A percentile compares a stretch with the other conserved stretches of the same genome.
phyloP scores from a whole-genome alignment of 176 grass and related monocot genomes.

The Puya raimondii region DNA sequence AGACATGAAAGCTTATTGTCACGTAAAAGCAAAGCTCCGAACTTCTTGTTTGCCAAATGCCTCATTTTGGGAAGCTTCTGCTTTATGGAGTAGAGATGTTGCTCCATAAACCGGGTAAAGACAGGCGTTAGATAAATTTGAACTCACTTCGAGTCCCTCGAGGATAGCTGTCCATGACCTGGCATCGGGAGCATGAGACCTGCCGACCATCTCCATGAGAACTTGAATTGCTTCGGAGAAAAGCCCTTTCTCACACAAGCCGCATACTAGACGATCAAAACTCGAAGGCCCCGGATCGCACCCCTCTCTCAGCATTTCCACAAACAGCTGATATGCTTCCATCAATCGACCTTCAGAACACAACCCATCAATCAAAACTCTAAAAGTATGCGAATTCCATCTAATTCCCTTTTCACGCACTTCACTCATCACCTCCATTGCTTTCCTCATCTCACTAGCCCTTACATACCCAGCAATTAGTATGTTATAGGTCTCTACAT shows the following conservation, averaged over 20 bases:
- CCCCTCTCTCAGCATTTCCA: conserved; percentile 22
- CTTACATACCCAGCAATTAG: conserved; percentile 25
- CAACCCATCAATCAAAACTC: conserved; percentile 14
- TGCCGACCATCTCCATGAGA: neutral
- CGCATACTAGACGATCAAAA: conserved; percentile 18
- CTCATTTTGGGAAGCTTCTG: neutral
- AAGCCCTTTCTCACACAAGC: conserved; percentile 13
- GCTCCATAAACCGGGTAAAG: neutral
- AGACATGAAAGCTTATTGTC: too few relatives aligned
- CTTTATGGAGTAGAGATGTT: neutral
- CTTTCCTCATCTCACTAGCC: conserved; percentile 14
- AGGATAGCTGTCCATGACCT: conserved; percentile 18
- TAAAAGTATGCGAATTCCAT: conserved; percentile 33
- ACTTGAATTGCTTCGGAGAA: neutral
- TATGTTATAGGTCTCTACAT: conserved; percentile 24
- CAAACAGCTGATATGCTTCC: conserved; percentile 24
- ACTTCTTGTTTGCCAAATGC: too few relatives aligned
- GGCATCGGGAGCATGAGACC: conserved; percentile 8
- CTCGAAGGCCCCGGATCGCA: conserved; percentile 10
- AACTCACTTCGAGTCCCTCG: neutral
- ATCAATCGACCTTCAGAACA: neutral
- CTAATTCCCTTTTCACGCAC: conserved; percentile 25
- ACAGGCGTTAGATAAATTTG: neutral
- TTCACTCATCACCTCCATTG: conserved; percentile 29
- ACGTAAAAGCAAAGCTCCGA: too few relatives aligned